Evolutionary conservation across 176 grass and related monocot species (phyloP), one percentile per base, ranked within the genome.

Genomic region (Aegilops speltoides): DNA sequence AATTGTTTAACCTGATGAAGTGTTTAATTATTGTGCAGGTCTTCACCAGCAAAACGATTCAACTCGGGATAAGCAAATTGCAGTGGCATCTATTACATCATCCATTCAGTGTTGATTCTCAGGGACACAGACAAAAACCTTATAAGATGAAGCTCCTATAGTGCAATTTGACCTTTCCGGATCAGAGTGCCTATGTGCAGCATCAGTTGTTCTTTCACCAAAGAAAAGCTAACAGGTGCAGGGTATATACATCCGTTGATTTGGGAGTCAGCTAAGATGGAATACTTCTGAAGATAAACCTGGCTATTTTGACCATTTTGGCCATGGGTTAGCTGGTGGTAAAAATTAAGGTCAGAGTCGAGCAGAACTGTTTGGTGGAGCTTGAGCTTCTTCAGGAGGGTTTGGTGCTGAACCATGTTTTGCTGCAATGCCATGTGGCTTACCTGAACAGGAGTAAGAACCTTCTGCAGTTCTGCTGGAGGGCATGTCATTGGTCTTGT

Each of bases 181-280:
- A 91, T 29, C 92, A 92, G 65, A 72, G 91, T 63, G 64, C 76
- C 25, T 88, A 95, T 85, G 77, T 95, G 83, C 91, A 93, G 68
- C 93, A 93, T 69, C 91, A 95, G 29, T 79, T 93, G 73, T 57
- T 17, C 43, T 46, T 46, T 46, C 43, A 46, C 11, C 11, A 46
- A 46, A 46, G 43, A 13, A 46, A 46, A 46, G 43, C 43, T 46
- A 46, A 46, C 11, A 46, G 43, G 11, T 46, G 43, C 43, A 43
- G 41, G 41, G 11, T 13, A 46, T 46, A 46, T 46, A 46, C 43
- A 46, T 11, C 43, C 12, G 43, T 46, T 46, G 86, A 91, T 88
- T 36, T 32, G 20, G 65, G 83, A 43, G 67, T 56, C 22, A 82
- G 61, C 40, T 88, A 90, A 84, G 89, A 94, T 88, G 90, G 80